A percentile compares a stretch with the other conserved stretches of the same genome.
Evolutionary conservation across 495 filamentous ascomycete species (phyloP).

Genomic region (Lepidopterella palustris): DNA sequence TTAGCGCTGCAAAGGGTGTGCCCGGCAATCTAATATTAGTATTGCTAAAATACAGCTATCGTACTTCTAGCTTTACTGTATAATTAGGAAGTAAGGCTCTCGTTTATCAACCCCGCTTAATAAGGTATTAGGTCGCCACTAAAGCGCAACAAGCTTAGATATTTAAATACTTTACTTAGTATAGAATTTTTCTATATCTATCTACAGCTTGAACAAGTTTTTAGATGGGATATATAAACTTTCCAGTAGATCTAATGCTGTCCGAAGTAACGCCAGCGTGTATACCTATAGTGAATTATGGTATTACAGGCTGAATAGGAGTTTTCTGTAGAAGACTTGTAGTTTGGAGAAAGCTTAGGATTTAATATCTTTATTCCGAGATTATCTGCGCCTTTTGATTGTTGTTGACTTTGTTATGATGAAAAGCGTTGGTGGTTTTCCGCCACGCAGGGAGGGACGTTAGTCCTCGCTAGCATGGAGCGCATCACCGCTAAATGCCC

Average conservation of each 20-base stretch:
- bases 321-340: background rate
- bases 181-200: background rate
- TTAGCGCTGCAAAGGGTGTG: background rate
- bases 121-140: background rate
- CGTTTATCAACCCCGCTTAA: background rate
- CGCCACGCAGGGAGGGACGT: too few species aligned
- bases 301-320: background rate
- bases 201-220: background rate
- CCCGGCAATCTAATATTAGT: too few species aligned
- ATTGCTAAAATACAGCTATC: background rate
- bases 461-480: too few species aligned
- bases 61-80: background rate
- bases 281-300: background rate
- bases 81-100: background rate
- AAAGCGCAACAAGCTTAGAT: background rate
- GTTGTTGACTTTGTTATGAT: conserved; percentile 9
- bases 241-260: too few species aligned
- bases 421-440: conserved; percentile 15
- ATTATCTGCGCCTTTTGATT: background rate
- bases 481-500: too few species aligned
- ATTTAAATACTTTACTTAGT: background rate
- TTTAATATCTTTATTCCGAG: background rate
- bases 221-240: background rate
- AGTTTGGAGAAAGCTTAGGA: background rate
- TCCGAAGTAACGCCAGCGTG: background rate